Evolutionary conservation across 1,139 yeast species (phyloP).

Genomic region (Zygosaccharomyces pseudobailii): DNA sequence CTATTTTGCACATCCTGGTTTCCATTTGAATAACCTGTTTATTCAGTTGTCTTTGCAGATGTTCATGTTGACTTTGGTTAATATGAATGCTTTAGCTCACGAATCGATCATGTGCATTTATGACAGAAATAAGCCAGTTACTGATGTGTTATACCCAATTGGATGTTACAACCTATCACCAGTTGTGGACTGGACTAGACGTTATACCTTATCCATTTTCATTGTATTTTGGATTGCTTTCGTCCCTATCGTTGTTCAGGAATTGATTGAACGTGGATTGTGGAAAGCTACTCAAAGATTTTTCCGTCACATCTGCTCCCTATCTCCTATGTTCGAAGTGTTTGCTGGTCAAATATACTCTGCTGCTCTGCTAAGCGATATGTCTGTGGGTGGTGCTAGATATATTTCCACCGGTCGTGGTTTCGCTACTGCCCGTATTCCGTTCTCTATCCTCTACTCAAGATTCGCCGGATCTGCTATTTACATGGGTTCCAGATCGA

Average conservation of each 20-base stretch:
- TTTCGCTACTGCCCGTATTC: conserved; percentile 97
- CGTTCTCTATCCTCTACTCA: conserved; percentile 90
- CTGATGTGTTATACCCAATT: conserved; percentile 76
- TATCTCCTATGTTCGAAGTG: conserved; percentile 97
- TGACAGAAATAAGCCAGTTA: conserved; percentile 77
- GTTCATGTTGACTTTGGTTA: conserved; percentile 86
- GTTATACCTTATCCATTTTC: conserved; percentile 95
- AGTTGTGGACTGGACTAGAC: conserved; percentile 93
- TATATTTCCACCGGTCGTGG: conserved; percentile 99
- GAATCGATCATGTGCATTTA: conserved; percentile 84
- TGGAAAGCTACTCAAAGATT: conserved; percentile 95
- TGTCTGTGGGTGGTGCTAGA: conserved; percentile 99
- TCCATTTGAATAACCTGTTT: conserved; percentile 94
- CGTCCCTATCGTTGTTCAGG: conserved; percentile 94
- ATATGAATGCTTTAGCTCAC: conserved; percentile 86
- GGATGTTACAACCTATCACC: conserved; percentile 95
- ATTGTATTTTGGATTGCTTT: conserved; percentile 97
- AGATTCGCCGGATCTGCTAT: conserved; percentile 97
- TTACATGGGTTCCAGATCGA: conserved; percentile 90
- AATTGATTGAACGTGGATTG: conserved; percentile 93
- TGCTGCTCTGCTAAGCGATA: conserved; percentile 81
- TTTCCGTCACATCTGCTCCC: conserved; percentile 77
- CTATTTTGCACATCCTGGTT: conserved; percentile 98
- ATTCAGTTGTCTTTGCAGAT: conserved; percentile 91
- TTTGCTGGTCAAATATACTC: conserved; percentile 98